phyloP scores from a whole-genome alignment of 129 eudicot species.

The Calendula officinalis region DNA sequence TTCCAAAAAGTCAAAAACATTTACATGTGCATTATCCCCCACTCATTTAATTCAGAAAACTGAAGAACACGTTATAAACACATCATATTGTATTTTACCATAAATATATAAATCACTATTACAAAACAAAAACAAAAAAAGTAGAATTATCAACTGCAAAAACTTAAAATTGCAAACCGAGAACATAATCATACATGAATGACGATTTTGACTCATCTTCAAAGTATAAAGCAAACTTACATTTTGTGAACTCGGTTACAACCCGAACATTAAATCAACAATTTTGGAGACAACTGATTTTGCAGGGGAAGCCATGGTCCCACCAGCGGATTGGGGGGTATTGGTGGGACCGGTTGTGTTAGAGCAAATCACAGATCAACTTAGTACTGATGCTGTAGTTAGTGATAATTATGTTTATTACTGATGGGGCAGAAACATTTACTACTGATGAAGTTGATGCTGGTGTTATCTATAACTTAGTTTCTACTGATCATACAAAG shows the following conservation, averaged over 20 bases:
- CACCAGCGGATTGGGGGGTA: slow-evolving; percentile 47
- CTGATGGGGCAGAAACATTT: too few relatives aligned
- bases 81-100: too few relatives aligned
- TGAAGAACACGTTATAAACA: too few relatives aligned
- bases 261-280: slow-evolving; percentile 84
- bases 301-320: slow-evolving; percentile 82
- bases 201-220: not conserved
- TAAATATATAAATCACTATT: too few relatives aligned
- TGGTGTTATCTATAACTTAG: too few relatives aligned
- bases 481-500: too few relatives aligned
- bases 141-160: not conserved
- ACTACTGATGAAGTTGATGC: too few relatives aligned
- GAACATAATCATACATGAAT: not conserved
- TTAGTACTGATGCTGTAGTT: too few relatives aligned
- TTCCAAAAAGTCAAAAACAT: slow-evolving; percentile 27
- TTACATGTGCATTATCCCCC: slow-evolving; percentile 17
- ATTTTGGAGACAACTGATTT: slow-evolving; percentile 75
- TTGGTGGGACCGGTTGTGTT: too few relatives aligned
- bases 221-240: not conserved
- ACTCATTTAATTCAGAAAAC: not conserved
- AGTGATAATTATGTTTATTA: too few relatives aligned
- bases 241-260: slow-evolving; percentile 26
- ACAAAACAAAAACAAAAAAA: too few relatives aligned
- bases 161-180: not conserved
- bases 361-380: too few relatives aligned